phyloP scores from a whole-genome alignment of 2,329 filamentous ascomycete genomes.

The Huntiella bhutanensis region DNA sequence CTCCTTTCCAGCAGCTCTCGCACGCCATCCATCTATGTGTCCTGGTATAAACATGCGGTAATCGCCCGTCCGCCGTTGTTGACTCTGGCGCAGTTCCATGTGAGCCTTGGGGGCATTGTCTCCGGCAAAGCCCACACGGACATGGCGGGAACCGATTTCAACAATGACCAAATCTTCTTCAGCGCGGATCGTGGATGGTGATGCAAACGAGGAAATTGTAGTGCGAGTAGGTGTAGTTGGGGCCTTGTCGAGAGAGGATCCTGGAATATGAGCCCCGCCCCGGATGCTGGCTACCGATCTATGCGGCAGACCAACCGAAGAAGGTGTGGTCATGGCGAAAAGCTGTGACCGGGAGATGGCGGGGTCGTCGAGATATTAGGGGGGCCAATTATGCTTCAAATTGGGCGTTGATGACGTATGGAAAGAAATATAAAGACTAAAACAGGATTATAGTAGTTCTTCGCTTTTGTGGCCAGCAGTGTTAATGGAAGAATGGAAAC shows the following conservation, averaged over 20 bases:
- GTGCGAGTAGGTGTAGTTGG: constrained; percentile 33
- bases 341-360: too few relatives aligned
- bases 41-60: constrained; percentile 50
- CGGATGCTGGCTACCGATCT: constrained; percentile 9
- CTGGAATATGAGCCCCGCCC: constrained; percentile 21
- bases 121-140: constrained; percentile 73
- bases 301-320: constrained; percentile 6
- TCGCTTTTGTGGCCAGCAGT: too few relatives aligned
- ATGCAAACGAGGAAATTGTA: constrained; percentile 36
- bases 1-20: constrained; percentile 24
- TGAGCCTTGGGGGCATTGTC: constrained; percentile 57
- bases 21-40: constrained; percentile 29
- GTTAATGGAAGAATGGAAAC: too few relatives aligned
- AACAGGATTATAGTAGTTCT: too few relatives aligned
- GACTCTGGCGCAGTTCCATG: constrained; percentile 54
- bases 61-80: constrained; percentile 62
- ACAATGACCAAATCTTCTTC: constrained; percentile 76
- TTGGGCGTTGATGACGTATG: too few relatives aligned
- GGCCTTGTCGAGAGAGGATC: constrained; percentile 27
- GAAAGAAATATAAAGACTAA: too few relatives aligned
- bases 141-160: constrained; percentile 60
- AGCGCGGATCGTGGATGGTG: constrained; percentile 41
- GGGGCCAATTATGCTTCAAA: too few relatives aligned
- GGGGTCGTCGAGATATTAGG: too few relatives aligned
- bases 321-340: neutral